These are phyloP conservation scores for Arxiozyma heterogenica DNA, from an alignment of 1,139 yeast genomes.

Conservation along the genomic window DNA sequence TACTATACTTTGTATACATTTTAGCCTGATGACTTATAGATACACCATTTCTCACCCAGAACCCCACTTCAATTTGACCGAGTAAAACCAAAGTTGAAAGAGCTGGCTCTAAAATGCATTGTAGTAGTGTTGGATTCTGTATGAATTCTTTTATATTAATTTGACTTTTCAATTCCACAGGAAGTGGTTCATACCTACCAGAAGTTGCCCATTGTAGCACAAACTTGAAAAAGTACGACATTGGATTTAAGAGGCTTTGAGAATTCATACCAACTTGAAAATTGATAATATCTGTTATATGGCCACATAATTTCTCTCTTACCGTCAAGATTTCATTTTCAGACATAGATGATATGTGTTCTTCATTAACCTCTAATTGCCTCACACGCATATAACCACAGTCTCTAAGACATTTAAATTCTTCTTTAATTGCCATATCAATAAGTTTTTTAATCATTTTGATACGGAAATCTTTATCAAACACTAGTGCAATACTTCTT, in stretches of 20 bases:
- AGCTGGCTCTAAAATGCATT: constrained; percentile 50
- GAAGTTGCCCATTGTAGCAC: constrained; percentile 29
- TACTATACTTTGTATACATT: constrained; percentile 70
- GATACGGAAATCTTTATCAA: constrained; percentile 17
- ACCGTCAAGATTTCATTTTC: constrained; percentile 1
- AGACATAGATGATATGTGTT: neutral
- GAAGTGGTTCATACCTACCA: constrained; percentile 24
- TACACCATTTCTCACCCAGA: constrained; percentile 86
- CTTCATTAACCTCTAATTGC: neutral
- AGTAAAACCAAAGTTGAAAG: constrained; percentile 64
- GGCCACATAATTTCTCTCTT: constrained; percentile 22
- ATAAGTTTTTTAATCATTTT: constrained; percentile 14
- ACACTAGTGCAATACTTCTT: constrained; percentile 23
- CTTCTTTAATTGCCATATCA: constrained; percentile 14
- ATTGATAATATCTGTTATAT: constrained; percentile 17
- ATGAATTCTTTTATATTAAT: constrained; percentile 14
- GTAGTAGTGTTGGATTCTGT: constrained; percentile 14
- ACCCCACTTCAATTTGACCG: constrained; percentile 68
- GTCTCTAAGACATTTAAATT: constrained; percentile 10
- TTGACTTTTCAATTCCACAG: constrained; percentile 10
- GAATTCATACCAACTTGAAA: constrained; percentile 28
- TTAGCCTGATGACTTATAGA: constrained; percentile 72
- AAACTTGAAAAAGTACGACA: constrained; percentile 27
- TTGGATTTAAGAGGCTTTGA: constrained; percentile 28
- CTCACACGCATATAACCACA: constrained; percentile 1